phyloP scores from a whole-genome alignment of 2,329 filamentous ascomycete species.

The Simplicillium aogashimaense region DNA sequence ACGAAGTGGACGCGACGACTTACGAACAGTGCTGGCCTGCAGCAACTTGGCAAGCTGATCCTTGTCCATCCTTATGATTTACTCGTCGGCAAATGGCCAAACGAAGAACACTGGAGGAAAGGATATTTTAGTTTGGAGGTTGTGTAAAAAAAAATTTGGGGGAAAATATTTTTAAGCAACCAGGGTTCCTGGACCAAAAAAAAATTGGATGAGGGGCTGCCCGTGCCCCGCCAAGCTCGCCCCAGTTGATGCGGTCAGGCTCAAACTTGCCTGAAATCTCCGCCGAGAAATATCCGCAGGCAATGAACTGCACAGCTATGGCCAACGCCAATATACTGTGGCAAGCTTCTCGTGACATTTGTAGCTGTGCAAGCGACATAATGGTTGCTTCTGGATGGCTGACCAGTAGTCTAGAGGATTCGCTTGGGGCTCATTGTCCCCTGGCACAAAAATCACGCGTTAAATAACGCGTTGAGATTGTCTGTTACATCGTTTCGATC shows the following conservation, averaged over 20 bases:
- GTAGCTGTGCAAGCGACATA: neutral
- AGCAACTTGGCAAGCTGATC: slow-evolving; percentile 80
- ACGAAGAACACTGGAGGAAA: neutral
- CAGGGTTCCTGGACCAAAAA: slow-evolving; percentile 4
- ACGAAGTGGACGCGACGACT: slow-evolving; percentile 26
- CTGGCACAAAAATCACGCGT: too few species aligned
- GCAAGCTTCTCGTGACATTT: neutral
- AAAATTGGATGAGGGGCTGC: slow-evolving; percentile 6
- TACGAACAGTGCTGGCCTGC: slow-evolving; percentile 79
- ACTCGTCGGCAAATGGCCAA: slow-evolving; percentile 3
- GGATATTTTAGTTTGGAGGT: slow-evolving; percentile 1
- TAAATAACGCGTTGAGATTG: too few species aligned
- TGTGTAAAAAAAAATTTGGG: slow-evolving; percentile 2
- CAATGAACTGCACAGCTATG: neutral
- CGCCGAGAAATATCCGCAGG: neutral
- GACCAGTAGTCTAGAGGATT: too few species aligned
- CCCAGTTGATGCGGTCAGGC: slow-evolving; percentile 1
- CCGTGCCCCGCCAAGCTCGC: slow-evolving; percentile 4
- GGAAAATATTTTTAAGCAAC: slow-evolving; percentile 3
- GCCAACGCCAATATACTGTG: neutral
- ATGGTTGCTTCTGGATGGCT: too few species aligned
- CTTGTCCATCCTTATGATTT: slow-evolving; percentile 28
- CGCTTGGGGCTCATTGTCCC: too few species aligned
- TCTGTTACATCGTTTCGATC: too few species aligned
- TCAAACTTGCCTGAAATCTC: neutral